Base-by-base conservation (phyloP, 2,329 filamentous ascomycete species). In the Cyclaneusma minus region DNA sequence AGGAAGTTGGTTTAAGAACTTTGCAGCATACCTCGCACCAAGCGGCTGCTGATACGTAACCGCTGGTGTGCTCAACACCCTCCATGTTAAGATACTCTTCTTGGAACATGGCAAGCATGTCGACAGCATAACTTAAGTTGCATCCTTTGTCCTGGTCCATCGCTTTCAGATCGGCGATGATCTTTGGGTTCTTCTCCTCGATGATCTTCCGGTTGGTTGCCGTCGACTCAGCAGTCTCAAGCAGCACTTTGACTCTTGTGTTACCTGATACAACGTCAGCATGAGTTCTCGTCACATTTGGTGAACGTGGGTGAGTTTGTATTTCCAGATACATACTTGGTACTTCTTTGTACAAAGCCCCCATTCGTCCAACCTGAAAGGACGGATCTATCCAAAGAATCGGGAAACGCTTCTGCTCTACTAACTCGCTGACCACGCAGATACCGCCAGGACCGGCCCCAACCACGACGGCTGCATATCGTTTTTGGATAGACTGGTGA, bases 221-320 rank as follows among this genome's bases (percentile, higher is more conserved):
- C 2, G 65, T 46, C 2, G 58, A 64, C 11, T 60, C 55, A 11
- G 65, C 65, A 43, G 63, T 74, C 15, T 62, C 52, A 31, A 67
- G 49, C 42, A 75, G 74, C 13, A 68, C 52, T 22, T 58, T 56
- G 21, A 68, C 67, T 40, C 68, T 73, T 30, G 69, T 75, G 42
- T 75, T 75, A 38, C 58, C 64, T 34, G 28, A 32, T 4, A 14
- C 14, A 7, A 36, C 21, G 29, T 37, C 33, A 41, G 24, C n/a
- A 5, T 21, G 33, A 38, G 32, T 29, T 15, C 9, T 7, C 13
- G 20, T 24, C 21, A 29, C 27, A 7, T n/a, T 17, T 19, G 9
- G 12, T 13, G 14, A 24, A 24, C 20, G 19, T 9, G 7, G 17
- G n/a, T 15, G 20, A 16, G 22, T 21, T 17, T 18, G 11, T 15